Conservation (phyloP, 75 land plant species). For the Selaginella tamariscina region DNA sequence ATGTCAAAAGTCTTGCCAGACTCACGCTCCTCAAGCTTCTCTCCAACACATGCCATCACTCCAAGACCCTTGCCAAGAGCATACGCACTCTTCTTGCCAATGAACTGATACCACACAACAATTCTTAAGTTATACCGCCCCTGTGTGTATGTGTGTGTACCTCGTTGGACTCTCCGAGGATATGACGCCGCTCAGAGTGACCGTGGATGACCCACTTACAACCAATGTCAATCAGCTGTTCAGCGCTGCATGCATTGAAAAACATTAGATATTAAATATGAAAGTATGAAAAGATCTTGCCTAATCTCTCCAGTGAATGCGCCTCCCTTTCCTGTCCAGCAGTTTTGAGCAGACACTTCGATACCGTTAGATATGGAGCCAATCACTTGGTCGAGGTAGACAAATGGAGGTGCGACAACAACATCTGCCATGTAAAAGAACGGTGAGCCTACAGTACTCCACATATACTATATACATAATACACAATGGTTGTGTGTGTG, state of each 20-base stretch:
- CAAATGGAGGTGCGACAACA: constrained; percentile 23
- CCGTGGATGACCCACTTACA: constrained; percentile 28
- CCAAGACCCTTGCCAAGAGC: constrained; percentile 63
- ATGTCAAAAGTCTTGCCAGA: constrained; percentile 88
- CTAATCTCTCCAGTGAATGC: constrained; percentile 36
- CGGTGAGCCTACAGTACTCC: not conserved
- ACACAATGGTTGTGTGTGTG: not conserved
- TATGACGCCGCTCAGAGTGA: constrained; percentile 27
- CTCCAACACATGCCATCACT: constrained; percentile 95
- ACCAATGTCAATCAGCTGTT: constrained; percentile 21
- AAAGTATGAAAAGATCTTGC: not conserved
- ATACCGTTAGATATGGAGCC: constrained; percentile 18
- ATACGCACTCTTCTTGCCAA: constrained; percentile 93
- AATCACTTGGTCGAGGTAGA: constrained; percentile 25
- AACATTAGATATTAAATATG: not conserved
- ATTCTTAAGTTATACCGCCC: not conserved
- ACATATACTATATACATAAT: not conserved
- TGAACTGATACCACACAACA: constrained; percentile 34
- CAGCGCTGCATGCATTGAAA: constrained; percentile 14
- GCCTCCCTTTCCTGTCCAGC: constrained; percentile 28
- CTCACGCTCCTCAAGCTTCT: constrained; percentile 76
- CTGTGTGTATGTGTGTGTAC: too few species aligned
- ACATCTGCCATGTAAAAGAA: constrained; percentile 9
- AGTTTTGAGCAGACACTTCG: constrained; percentile 24
- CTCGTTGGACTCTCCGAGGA: constrained; percentile 24